These are phyloP conservation scores for Anaeramoeba flamelloides DNA, from an alignment of 78 protist species.

Conservation along the genomic window DNA sequence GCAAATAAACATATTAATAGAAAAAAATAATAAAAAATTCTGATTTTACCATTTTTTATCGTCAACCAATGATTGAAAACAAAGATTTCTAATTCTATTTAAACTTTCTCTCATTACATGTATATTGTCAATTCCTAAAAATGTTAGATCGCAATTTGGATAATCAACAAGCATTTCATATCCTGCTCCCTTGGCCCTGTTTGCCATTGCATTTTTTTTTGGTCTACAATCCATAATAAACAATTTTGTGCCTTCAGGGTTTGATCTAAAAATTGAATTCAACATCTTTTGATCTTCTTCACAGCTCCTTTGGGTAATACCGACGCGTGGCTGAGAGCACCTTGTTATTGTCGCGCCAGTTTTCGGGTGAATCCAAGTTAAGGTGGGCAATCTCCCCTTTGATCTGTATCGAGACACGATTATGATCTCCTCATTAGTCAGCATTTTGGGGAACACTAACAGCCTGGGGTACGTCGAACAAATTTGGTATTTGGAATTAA, in stretches of 20 bases:
- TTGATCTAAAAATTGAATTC: background rate
- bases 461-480: constrained; percentile 48
- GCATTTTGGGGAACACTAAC: constrained; percentile 37
- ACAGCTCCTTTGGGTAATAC: constrained; percentile 6
- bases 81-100: background rate
- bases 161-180: background rate
- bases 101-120: background rate
- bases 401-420: constrained; percentile 37
- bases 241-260: background rate
- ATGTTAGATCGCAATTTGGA: background rate
- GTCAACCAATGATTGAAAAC: background rate
- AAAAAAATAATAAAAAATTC: too few species aligned
- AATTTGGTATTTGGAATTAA: constrained; percentile 33
- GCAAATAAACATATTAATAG: too few species aligned
- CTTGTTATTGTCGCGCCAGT: constrained; percentile 13
- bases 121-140: background rate
- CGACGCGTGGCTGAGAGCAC: constrained; percentile 47
- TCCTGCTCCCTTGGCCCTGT: background rate
- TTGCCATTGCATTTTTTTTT: background rate
- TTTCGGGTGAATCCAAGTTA: constrained; percentile 37
- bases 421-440: constrained; percentile 23
- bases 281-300: background rate
- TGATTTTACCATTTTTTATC: background rate
- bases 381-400: constrained; percentile 41
- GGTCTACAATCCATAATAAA: background rate